Conservation (phyloP, 2,329 filamentous ascomycete species). For the Trichophyton rubrum region DNA sequence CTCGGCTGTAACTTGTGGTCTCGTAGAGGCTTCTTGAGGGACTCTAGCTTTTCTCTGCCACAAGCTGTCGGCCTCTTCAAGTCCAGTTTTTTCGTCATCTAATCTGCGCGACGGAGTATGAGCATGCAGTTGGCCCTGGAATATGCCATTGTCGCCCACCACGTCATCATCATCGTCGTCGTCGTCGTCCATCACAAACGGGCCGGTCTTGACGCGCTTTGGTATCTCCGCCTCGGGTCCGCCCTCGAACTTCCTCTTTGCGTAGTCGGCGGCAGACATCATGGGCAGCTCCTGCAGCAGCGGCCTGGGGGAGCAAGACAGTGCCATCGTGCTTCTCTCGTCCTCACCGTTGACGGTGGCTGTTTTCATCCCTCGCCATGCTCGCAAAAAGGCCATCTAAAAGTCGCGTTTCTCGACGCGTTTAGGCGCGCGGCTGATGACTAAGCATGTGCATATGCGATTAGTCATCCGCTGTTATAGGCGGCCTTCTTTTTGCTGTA, state of each 20-base stretch:
- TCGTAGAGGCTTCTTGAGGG: neutral
- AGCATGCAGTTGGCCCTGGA: neutral
- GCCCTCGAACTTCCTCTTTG: constrained; percentile 30
- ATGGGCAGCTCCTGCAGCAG: neutral
- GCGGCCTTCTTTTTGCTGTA: too few species aligned
- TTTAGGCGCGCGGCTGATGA: neutral
- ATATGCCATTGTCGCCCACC: constrained; percentile 15
- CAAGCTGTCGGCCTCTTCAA: neutral
- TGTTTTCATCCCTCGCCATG: neutral
- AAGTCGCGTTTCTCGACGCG: neutral
- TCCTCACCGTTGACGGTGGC: neutral
- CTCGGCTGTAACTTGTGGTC: neutral
- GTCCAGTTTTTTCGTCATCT: neutral
- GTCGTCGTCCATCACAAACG: constrained; percentile 32
- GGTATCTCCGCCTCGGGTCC: constrained; percentile 17
- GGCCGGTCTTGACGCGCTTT: constrained; percentile 32
- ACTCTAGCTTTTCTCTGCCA: neutral
- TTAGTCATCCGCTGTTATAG: too few species aligned
- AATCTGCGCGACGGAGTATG: neutral
- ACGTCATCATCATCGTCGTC: constrained; percentile 29
- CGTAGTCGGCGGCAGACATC: constrained; percentile 12
- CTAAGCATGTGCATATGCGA: neutral
- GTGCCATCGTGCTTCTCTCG: constrained; percentile 1
- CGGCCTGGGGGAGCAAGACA: constrained; percentile 6
- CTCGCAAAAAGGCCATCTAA: constrained; percentile 1